Conservation (phyloP, 805 yeast species). For the Yamadazyma phyllophila region DNA sequence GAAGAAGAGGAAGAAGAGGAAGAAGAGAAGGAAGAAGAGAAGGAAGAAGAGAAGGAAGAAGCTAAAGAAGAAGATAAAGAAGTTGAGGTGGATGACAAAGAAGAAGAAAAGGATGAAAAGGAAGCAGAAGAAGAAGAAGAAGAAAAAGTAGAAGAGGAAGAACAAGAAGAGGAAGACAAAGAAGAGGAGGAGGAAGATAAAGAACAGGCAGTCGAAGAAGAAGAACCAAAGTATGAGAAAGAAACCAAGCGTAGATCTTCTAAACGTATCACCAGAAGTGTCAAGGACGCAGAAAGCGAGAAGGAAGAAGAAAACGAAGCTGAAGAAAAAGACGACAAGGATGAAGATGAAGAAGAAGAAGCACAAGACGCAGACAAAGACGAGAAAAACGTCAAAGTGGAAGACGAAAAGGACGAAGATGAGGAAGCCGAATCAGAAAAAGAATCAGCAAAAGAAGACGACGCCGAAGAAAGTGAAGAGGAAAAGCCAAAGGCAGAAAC, state of each 20-base stretch:
- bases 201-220: constrained; percentile 4
- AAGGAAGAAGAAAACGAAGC: constrained; percentile 7
- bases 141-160: constrained; percentile 9
- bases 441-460: constrained; percentile 8
- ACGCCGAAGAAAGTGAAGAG: constrained; percentile 7
- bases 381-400: constrained; percentile 12
- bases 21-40: constrained; percentile 7
- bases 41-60: constrained; percentile 4
- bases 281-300: constrained; percentile 1
- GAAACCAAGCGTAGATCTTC: neutral
- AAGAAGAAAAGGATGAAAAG: neutral
- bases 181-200: constrained; percentile 4
- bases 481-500: constrained; percentile 3
- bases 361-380: constrained; percentile 13
- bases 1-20: constrained; percentile 9
- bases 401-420: constrained; percentile 13
- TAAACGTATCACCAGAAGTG: neutral
- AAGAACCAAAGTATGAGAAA: constrained; percentile 6
- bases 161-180: constrained; percentile 7
- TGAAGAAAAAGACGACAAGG: constrained; percentile 8
- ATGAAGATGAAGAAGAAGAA: constrained; percentile 1
- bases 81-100: neutral
- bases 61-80: neutral
- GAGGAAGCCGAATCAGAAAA: constrained; percentile 11
- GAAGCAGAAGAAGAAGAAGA: constrained; percentile 1